Evolutionary conservation across 352 stramenopile genomes (phyloP).

Genomic region (Peronospora farinosa): DNA sequence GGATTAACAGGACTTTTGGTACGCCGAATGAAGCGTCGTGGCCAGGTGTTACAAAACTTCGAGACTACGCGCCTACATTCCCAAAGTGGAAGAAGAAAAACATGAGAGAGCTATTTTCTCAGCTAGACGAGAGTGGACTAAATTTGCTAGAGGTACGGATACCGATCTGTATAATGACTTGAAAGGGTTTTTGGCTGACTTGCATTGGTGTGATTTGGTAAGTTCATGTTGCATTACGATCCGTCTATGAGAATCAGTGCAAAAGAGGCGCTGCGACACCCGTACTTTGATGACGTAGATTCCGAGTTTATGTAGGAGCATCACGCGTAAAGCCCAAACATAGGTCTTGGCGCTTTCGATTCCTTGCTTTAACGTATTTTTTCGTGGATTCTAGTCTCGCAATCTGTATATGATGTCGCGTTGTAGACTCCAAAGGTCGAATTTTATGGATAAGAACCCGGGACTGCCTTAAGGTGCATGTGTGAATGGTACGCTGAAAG

Average conservation of each 20-base stretch:
- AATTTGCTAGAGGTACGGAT: constrained; percentile 53
- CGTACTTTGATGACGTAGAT: constrained; percentile 81
- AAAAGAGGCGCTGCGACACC: constrained; percentile 76
- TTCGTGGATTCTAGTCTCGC: constrained; percentile 1
- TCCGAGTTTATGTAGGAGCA: constrained; percentile 52
- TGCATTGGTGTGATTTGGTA: neutral
- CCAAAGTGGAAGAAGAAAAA: constrained; percentile 93
- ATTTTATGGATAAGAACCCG: constrained; percentile 6
- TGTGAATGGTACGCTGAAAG: too few species aligned
- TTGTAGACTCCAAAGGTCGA: neutral
- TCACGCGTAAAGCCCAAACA: constrained; percentile 1
- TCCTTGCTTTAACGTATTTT: constrained; percentile 26
- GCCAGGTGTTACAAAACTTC: constrained; percentile 93
- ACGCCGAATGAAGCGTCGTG: constrained; percentile 95
- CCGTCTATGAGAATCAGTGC: constrained; percentile 64
- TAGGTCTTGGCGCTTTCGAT: constrained; percentile 3
- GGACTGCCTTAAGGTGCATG: too few species aligned
- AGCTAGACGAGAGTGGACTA: constrained; percentile 49
- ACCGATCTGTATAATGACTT: neutral
- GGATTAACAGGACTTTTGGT: constrained; percentile 72
- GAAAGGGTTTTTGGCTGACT: constrained; percentile 1
- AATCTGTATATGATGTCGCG: neutral
- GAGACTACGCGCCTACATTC: constrained; percentile 93
- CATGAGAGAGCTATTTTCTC: constrained; percentile 56
- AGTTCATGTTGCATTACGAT: constrained; percentile 76